A percentile compares a stretch with the other conserved stretches of the same genome.
Evolutionary conservation across 441 rosid species (phyloP).

Genomic region (Aquilaria agallochum): DNA sequence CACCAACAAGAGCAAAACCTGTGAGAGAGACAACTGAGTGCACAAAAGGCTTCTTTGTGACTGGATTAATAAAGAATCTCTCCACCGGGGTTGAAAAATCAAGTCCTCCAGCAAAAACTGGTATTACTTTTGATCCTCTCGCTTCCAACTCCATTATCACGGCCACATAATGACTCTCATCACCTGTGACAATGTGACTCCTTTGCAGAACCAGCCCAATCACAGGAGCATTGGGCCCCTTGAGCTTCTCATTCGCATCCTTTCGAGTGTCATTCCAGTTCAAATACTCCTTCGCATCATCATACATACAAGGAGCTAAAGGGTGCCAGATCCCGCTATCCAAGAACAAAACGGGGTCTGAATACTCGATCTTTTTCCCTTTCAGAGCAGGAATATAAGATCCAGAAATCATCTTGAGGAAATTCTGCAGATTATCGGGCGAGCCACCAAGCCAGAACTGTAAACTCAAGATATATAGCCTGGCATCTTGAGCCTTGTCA

Average conservation of each 20-base stretch:
- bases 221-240: constrained; percentile 62
- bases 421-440: constrained; percentile 91
- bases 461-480: constrained; percentile 90
- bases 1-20: constrained; percentile 98
- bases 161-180: constrained; percentile 95
- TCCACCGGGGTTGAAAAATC: constrained; percentile 97
- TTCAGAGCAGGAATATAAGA: constrained; percentile 88
- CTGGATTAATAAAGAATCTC: constrained; percentile 67
- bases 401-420: constrained; percentile 94
- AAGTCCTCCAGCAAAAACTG: constrained; percentile 91
- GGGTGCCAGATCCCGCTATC: constrained; percentile 99
- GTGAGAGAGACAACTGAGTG: constrained; percentile 83
- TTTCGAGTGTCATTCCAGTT: constrained; percentile 91
- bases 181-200: constrained; percentile 98
- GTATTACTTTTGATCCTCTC: constrained; percentile 94
- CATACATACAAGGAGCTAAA: constrained; percentile 90
- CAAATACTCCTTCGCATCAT: constrained; percentile 93
- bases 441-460: constrained; percentile 99
- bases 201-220: constrained; percentile 87
- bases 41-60: constrained; percentile 61
- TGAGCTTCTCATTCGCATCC: constrained; percentile 74
- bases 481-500: constrained; percentile 96
- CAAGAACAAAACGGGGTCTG: constrained; percentile 94
- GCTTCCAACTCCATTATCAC: constrained; percentile 99
- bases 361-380: constrained; percentile 67